Evolutionary conservation across 129 eudicot species (phyloP).

Genomic region (Artemisia tridentata): DNA sequence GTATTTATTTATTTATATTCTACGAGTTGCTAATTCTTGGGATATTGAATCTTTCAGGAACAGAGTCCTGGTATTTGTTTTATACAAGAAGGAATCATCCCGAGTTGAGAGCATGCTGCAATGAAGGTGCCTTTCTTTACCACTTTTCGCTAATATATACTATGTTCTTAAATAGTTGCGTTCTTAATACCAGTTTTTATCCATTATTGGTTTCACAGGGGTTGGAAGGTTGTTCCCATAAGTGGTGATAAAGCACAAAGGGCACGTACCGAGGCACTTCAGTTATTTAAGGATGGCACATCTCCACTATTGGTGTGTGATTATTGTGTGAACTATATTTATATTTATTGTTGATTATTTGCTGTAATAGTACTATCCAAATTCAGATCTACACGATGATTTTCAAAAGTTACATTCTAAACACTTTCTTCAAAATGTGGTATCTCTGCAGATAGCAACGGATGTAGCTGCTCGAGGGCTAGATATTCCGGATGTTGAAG

Average conservation of each 20-base stretch:
- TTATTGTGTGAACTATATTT: not conserved
- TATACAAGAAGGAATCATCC: slow-evolving; percentile 97
- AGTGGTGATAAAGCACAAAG: slow-evolving; percentile 90
- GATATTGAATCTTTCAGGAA: slow-evolving; percentile 51
- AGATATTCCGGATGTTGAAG: slow-evolving; percentile 97
- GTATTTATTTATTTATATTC: slow-evolving; percentile 30
- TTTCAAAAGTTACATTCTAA: not conserved
- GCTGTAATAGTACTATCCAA: not conserved
- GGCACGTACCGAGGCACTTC: slow-evolving; percentile 79
- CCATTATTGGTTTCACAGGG: slow-evolving; percentile 40
- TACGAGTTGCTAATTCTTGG: slow-evolving; percentile 45
- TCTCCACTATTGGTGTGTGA: slow-evolving; percentile 75
- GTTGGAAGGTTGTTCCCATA: slow-evolving; percentile 90
- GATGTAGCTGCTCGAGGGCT: slow-evolving; percentile 99
- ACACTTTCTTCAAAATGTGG: not conserved
- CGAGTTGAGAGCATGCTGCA: slow-evolving; percentile 90
- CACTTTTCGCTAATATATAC: not conserved
- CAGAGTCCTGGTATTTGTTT: slow-evolving; percentile 87
- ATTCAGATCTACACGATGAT: not conserved
- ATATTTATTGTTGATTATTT: not conserved
- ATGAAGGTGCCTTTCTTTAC: slow-evolving; percentile 49
- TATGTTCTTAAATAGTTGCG: not conserved
- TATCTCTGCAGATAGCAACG: slow-evolving; percentile 75
- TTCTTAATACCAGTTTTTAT: not conserved
- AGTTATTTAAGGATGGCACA: slow-evolving; percentile 77